A percentile compares a stretch with the other conserved stretches of the same genome.
Evolutionary conservation across 495 filamentous ascomycete genomes (phyloP).

Genomic region (Podospora comata): DNA sequence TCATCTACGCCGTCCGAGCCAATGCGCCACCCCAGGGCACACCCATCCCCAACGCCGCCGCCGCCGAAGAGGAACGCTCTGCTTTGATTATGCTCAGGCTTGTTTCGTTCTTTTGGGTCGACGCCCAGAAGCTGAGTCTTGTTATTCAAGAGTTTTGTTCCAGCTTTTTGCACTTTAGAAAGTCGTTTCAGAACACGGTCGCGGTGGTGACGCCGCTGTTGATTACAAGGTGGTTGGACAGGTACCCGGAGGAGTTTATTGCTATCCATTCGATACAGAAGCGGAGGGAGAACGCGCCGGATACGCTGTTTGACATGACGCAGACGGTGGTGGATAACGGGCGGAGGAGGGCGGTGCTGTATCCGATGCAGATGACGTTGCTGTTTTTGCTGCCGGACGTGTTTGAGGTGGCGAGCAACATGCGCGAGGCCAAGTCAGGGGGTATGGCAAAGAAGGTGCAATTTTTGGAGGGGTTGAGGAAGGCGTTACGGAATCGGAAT

Average conservation of each 20-base stretch:
- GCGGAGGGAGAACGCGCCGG: constrained; percentile 58
- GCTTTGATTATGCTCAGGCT: constrained; percentile 51
- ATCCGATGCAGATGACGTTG: constrained; percentile 58
- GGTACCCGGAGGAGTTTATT: constrained; percentile 59
- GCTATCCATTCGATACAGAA: constrained; percentile 54
- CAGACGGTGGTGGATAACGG: constrained; percentile 53
- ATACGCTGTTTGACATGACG: constrained; percentile 63
- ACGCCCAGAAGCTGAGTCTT: constrained; percentile 54
- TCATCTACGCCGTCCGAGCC: constrained; percentile 48
- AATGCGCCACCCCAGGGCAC: constrained; percentile 39
- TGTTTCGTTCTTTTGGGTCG: constrained; percentile 58
- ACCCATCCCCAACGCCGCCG: constrained; percentile 36
- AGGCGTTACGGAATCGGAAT: constrained; percentile 53
- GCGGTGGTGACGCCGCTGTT: constrained; percentile 56
- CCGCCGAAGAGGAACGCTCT: constrained; percentile 51
- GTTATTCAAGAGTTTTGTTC: constrained; percentile 61
- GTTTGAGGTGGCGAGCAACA: constrained; percentile 60
- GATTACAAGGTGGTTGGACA: constrained; percentile 61
- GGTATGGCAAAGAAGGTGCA: constrained; percentile 59
- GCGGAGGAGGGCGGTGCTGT: constrained; percentile 52
- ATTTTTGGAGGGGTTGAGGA: constrained; percentile 59
- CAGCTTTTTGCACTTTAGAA: constrained; percentile 60
- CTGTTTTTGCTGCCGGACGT: constrained; percentile 61
- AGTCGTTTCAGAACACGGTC: constrained; percentile 58
- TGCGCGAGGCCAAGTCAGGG: constrained; percentile 56